Base-by-base conservation (phyloP, 495 filamentous ascomycete species). In the Hyaloscypha finlandica region DNA sequence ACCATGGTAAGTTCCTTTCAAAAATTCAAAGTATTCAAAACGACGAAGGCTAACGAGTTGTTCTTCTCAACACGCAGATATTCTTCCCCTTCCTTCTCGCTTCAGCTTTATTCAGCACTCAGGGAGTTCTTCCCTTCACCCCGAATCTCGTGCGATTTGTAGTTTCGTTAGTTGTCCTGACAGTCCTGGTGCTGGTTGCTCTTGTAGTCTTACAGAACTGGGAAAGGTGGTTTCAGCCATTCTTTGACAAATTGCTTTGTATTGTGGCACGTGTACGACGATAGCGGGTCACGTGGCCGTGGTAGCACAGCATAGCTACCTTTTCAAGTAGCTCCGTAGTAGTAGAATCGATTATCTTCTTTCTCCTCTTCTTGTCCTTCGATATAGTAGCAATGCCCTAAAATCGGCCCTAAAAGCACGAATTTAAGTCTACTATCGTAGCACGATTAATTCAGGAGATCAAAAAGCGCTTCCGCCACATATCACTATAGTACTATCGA, bases 41-140 rank as follows among this genome's bases (percentile, higher is more conserved):
- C n/a, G n/a, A 32, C 31, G 6, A 32, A 8, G 25, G 35, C 56
- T 59, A 37, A 59, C 31, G 8, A 37, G 32, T 55, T 25, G 9
- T 12, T 12, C 8, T 55, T 14, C 9, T 16, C 5, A 35, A 32
- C 31, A 35, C 31, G 2, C 30, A 59, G 56, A 4, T 59, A 3
- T 59, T 59, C 30, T n/a, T 59, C 32, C 56, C 56, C 12, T 32
- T 59, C 5, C 6, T 20, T 59, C 56, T 59, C 29, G 19, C 19
- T 30, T 29, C 56, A 35, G 12, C 19, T 32, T 20, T 59, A 8
- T 59, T 59, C 56, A 59, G 56, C 16, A 32, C 25, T 8, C 19
- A 6, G 11, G 32, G 56, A 19, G 56, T 59, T 59, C 56, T 59
- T n/a, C 56, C 56, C 32, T 55, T 55, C 16, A 59, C 30, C 56